phyloP scores from a whole-genome alignment of 2,329 filamentous ascomycete genomes.

The Alternaria conjuncta region DNA sequence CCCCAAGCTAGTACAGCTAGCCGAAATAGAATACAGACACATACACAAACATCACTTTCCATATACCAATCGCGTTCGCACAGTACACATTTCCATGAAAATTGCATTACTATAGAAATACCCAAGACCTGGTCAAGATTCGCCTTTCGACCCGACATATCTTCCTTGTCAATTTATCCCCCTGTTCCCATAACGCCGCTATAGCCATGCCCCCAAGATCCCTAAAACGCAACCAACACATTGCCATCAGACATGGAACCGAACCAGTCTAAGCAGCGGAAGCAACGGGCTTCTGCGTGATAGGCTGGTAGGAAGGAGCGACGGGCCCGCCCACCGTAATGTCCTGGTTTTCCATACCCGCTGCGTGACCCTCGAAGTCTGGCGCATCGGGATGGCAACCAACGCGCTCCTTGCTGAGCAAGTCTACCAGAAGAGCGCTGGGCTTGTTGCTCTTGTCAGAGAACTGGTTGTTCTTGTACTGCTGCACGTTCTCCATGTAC shows the following conservation, averaged over 20 bases:
- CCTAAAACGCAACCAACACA: background rate
- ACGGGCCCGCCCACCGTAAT: conserved; percentile 38
- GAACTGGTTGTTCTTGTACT: conserved; percentile 85
- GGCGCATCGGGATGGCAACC: conserved; percentile 67
- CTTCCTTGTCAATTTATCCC: background rate
- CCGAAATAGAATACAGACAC: background rate
- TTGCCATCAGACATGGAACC: background rate
- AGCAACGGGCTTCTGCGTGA: conserved; percentile 38
- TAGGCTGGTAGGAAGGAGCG: conserved; percentile 42
- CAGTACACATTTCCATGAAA: background rate
- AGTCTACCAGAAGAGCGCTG: conserved; percentile 84
- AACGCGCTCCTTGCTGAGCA: conserved; percentile 92
- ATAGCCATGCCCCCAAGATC: background rate
- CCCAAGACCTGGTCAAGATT: background rate
- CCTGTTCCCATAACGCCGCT: background rate
- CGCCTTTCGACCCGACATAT: background rate
- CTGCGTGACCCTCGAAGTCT: conserved; percentile 42
- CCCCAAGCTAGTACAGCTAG: background rate
- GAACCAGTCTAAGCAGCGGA: conserved; percentile 31
- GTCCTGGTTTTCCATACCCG: conserved; percentile 35
- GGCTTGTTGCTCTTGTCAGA: conserved; percentile 84
- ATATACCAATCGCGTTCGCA: background rate
- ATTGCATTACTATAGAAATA: background rate
- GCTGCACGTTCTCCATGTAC: conserved; percentile 87
- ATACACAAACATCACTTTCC: background rate